A percentile compares a stretch with the other conserved stretches of the same genome.
These are phyloP conservation scores for Paratinospora sagittata DNA, from an alignment of 164 flowering plant species.

Conservation along the genomic window DNA sequence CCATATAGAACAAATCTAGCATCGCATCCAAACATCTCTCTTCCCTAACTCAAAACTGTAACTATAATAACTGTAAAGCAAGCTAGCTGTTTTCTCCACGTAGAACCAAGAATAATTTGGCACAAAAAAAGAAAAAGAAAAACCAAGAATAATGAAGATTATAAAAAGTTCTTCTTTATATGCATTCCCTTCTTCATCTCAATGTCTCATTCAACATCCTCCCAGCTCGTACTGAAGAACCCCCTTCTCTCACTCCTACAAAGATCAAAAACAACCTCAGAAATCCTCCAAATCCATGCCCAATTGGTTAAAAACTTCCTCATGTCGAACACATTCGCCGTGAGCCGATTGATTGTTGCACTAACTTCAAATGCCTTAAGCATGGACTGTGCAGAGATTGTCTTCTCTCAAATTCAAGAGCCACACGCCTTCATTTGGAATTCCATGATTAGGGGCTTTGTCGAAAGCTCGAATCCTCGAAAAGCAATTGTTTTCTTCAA, in stretches of 20 bases:
- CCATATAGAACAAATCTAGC: no score
- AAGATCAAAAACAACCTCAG: constrained; percentile 20
- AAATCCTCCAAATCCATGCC: constrained; percentile 35
- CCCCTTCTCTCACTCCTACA: constrained; percentile 28
- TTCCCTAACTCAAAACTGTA: no score
- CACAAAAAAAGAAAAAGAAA: no score
- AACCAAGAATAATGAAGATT: no score
- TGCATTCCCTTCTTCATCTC: background rate
- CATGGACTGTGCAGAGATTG: constrained; percentile 19
- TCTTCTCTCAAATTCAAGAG: constrained; percentile 18
- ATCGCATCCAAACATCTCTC: no score
- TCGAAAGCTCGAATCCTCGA: constrained; percentile 19
- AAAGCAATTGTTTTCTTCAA: constrained; percentile 20
- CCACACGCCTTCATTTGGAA: constrained; percentile 31
- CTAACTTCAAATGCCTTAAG: constrained; percentile 12
- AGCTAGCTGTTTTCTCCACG: no score
- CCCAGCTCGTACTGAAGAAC: constrained; percentile 12
- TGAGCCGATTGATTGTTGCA: constrained; percentile 19
- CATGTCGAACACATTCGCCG: constrained; percentile 19
- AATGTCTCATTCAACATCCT: constrained; percentile 11
- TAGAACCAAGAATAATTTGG: no score
- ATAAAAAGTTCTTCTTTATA: no score
- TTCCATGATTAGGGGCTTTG: constrained; percentile 29
- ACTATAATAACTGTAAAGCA: no score
- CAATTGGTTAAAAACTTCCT: constrained; percentile 27